Conservation (phyloP, 805 yeast genomes). For the Nakazawaea ernobii region DNA sequence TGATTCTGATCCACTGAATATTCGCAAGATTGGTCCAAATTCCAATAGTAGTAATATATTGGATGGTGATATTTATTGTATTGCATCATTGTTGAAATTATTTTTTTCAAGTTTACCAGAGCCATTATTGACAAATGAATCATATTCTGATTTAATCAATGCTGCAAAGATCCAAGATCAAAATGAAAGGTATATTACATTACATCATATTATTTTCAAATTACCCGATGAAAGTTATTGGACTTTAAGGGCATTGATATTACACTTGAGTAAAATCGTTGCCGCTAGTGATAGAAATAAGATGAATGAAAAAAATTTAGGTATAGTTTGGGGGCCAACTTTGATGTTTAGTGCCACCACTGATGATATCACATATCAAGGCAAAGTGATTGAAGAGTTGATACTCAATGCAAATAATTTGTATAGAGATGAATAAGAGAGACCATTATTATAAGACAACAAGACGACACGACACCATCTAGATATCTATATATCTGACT, state of each 20-base stretch:
- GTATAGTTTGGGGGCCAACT: slow-evolving; percentile 95
- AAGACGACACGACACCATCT: too few species aligned
- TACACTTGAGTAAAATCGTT: slow-evolving; percentile 77
- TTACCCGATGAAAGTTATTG: slow-evolving; percentile 94
- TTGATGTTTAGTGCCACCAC: slow-evolving; percentile 65
- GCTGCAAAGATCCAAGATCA: slow-evolving; percentile 66
- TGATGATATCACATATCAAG: slow-evolving; percentile 71
- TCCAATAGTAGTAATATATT: slow-evolving; percentile 35
- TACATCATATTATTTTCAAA: slow-evolving; percentile 84
- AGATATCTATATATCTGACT: too few species aligned
- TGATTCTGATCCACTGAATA: slow-evolving; percentile 68
- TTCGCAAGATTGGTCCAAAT: slow-evolving; percentile 39
- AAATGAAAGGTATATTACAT: slow-evolving; percentile 54
- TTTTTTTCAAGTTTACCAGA: slow-evolving; percentile 85
- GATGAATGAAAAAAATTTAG: slow-evolving; percentile 77
- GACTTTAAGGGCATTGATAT: slow-evolving; percentile 76
- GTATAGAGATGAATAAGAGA: slow-evolving; percentile 30
- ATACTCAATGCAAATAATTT: slow-evolving; percentile 58
- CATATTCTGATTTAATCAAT: slow-evolving; percentile 56
- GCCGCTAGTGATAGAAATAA: slow-evolving; percentile 58
- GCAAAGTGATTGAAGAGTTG: slow-evolving; percentile 77
- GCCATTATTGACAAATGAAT: slow-evolving; percentile 67
- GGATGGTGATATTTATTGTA: slow-evolving; percentile 78
- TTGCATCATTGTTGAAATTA: slow-evolving; percentile 81
- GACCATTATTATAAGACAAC: neutral